Evolutionary conservation across 495 filamentous ascomycete species (phyloP).

Genomic region (Annulohypoxylon stygium): DNA sequence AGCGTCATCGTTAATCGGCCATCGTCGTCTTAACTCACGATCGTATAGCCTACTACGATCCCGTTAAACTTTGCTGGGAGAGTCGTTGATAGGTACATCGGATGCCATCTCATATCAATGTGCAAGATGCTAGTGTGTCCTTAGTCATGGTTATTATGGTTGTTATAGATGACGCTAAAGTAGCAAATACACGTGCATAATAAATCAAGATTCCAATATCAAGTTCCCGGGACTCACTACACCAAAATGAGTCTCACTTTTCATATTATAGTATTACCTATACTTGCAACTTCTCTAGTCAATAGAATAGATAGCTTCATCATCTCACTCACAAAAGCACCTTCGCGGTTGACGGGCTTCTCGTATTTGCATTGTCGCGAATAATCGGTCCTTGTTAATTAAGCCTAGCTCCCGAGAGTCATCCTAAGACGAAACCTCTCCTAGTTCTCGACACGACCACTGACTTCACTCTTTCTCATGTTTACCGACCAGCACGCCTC

Average conservation of each 20-base stretch:
- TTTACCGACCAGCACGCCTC: slow-evolving; percentile 24
- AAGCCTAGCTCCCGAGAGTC: slow-evolving; percentile 45
- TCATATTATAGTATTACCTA: background rate
- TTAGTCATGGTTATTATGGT: background rate
- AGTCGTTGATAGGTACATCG: background rate
- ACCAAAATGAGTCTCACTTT: background rate
- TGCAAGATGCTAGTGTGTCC: too few relatives aligned
- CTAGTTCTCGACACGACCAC: slow-evolving; percentile 40
- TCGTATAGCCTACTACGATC: background rate
- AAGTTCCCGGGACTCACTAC: background rate
- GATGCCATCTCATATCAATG: background rate
- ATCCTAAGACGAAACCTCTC: slow-evolving; percentile 16
- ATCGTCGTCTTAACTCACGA: background rate
- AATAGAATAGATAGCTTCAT: background rate
- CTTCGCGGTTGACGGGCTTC: background rate
- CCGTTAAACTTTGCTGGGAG: background rate
- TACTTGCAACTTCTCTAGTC: slow-evolving; percentile 7
- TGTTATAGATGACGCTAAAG: background rate
- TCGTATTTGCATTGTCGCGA: slow-evolving; percentile 34
- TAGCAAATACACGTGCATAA: background rate
- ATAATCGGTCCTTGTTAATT: slow-evolving; percentile 45
- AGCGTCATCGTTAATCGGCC: slow-evolving; percentile 16
- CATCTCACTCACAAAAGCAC: background rate
- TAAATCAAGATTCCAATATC: background rate
- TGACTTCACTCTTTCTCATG: slow-evolving; percentile 33